Evolutionary conservation across 441 rosid genomes (phyloP).

Genomic region (Capsella rubella): DNA sequence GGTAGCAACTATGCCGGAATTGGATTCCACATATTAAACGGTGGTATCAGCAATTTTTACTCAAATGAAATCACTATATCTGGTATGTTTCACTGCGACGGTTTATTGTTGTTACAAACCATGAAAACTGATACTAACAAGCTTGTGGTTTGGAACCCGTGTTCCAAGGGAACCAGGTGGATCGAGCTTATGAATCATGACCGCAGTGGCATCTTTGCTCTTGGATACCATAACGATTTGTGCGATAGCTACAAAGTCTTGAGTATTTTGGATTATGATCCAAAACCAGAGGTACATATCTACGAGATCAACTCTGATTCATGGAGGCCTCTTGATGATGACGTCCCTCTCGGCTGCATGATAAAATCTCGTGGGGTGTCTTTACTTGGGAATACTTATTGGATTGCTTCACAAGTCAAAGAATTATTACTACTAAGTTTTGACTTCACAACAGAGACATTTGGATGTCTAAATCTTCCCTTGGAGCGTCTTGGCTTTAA

Average conservation of each 20-base stretch:
- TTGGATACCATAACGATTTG: neutral
- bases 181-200: too few relatives aligned
- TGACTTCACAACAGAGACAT: neutral
- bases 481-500: neutral
- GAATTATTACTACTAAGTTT: neutral
- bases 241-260: conserved; percentile 5
- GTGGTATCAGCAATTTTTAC: neutral
- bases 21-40: neutral
- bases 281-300: neutral
- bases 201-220: neutral
- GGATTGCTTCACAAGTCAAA: neutral
- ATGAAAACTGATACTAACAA: neutral
- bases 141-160: neutral
- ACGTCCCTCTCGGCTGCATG: neutral
- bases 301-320: too few relatives aligned
- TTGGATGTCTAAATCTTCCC: neutral
- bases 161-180: neutral
- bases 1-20: neutral
- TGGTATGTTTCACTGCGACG: neutral
- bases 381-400: neutral
- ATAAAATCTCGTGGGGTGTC: conserved; percentile 10
- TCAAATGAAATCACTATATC: neutral
- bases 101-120: neutral
- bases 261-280: neutral
- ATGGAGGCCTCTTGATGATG: neutral